Evolutionary conservation across 1,284 basidiomycete species (phyloP), one percentile per base, ranked within the genome.

Genomic region (Fomitopsis palustris): DNA sequence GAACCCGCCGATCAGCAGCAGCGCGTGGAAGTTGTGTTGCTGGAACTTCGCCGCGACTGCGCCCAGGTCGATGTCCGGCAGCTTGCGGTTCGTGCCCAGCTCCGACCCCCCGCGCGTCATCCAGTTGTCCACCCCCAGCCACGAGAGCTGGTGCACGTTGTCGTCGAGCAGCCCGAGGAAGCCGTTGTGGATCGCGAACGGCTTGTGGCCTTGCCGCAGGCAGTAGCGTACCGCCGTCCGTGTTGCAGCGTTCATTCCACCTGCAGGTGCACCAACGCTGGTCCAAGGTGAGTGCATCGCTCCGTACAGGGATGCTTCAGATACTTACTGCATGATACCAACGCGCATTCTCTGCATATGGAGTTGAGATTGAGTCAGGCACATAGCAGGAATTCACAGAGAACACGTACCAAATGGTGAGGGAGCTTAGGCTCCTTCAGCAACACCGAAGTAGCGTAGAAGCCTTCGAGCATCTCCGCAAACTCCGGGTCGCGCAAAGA

Each of bases 241-340:
- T 0, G 95, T 98, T 0, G 96, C 96, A 1, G 96, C 96, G 72
- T 99, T 98, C 94, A 99, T 98, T 12, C 97, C 96, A 58, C 96
- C 96, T 3, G 96, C 96, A 3, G 97, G 96, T 0, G 97, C 97
- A 61, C 96, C 96, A 69, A 96, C 88, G 69, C 93, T 96, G 16
- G 58, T 55, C 53, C 57, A 49, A 1, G 35, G 19, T 25, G 61
- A 35, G 19, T 29, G 7, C 39, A 62, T 55, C 35, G 31, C 53
- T 0, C 39, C 47, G 57, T 21, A 2, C 21, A 21, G 37, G 54
- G 27, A 56, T 2, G 27, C 9, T 23, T 7, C 6, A 27, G 33
- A 3, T 31, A 76, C 91, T 77, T 75, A 95, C 93, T 98, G 95
- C 77, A 98, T 90, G 69, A 98, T 93, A 37, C 88, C 96, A 61